These are phyloP conservation scores for Coffea canephora DNA, from an alignment of 257 asterid species.

Conservation along the genomic window DNA sequence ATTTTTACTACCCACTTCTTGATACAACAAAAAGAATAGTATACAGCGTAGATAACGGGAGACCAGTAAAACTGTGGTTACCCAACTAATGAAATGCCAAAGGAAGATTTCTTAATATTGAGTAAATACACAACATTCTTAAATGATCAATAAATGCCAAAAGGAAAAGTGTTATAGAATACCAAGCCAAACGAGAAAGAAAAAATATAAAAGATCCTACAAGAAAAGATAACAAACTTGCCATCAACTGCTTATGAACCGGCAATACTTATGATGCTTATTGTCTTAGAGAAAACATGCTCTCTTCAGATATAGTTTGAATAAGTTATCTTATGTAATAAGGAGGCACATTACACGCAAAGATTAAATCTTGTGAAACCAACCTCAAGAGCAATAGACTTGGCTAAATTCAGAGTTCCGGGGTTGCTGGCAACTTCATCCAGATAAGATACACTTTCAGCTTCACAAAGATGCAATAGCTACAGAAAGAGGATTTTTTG, in stretches of 20 bases:
- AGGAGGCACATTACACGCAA: neutral
- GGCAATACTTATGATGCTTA: neutral
- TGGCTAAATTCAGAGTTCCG: constrained; percentile 66
- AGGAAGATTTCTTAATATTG: neutral
- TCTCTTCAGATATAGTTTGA: neutral
- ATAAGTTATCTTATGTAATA: neutral
- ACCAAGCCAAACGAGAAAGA: neutral
- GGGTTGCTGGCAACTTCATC: constrained; percentile 87
- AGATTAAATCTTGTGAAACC: constrained; percentile 8
- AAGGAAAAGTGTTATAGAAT: neutral
- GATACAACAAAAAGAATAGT: neutral
- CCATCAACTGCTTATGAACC: neutral
- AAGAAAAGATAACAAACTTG: neutral
- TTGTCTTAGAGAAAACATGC: neutral
- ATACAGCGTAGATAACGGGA: neutral
- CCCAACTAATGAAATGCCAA: neutral
- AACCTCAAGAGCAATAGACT: constrained; percentile 84
- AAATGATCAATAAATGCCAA: neutral
- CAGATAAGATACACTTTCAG: constrained; percentile 85
- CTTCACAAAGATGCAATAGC: constrained; percentile 93
- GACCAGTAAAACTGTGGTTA: too few species aligned
- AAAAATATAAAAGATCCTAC: neutral
- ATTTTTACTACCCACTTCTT: neutral
- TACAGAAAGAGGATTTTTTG: constrained; percentile 35
- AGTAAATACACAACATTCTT: neutral